These are phyloP conservation scores for Closterium sp. DNA, from an alignment of 139 green algal species.

Conservation along the genomic window DNA sequence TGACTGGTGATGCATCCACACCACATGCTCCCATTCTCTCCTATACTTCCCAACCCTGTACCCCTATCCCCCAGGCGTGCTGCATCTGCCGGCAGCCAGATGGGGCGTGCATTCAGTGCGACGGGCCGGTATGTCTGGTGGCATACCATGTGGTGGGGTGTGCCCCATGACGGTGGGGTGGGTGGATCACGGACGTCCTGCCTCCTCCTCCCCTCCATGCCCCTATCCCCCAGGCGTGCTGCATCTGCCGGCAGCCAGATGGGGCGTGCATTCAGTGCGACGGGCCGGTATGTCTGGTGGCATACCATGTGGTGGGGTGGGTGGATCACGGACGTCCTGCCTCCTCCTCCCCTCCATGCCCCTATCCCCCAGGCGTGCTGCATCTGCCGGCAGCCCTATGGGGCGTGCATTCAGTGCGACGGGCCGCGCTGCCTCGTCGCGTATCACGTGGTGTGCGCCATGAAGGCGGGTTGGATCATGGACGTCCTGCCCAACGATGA, in stretches of 20 bases:
- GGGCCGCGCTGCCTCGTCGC: background rate
- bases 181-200: slow-evolving; percentile 24
- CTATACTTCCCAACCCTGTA: background rate
- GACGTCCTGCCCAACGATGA: background rate
- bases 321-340: no score
- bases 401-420: slow-evolving; percentile 50
- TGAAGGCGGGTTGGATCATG: slow-evolving; percentile 30
- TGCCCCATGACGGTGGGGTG: slow-evolving; percentile 33
- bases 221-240: slow-evolving; percentile 23
- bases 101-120: slow-evolving; percentile 46
- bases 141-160: slow-evolving; percentile 27
- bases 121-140: background rate
- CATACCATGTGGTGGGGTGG: no score
- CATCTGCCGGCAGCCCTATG: slow-evolving; percentile 29
- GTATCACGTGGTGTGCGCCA: slow-evolving; percentile 37
- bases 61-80: slow-evolving; percentile 5
- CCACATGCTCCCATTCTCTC: background rate
- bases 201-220: background rate
- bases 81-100: slow-evolving; percentile 13
- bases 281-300: background rate
- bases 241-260: slow-evolving; percentile 38
- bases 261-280: slow-evolving; percentile 47
- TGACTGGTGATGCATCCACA: background rate
- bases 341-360: no score
- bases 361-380: no score